A percentile compares a stretch with the other conserved stretches of the same genome.
These are phyloP conservation scores for Sutorius australiensis DNA, from an alignment of 768 basidiomycete genomes.

Conservation along the genomic window DNA sequence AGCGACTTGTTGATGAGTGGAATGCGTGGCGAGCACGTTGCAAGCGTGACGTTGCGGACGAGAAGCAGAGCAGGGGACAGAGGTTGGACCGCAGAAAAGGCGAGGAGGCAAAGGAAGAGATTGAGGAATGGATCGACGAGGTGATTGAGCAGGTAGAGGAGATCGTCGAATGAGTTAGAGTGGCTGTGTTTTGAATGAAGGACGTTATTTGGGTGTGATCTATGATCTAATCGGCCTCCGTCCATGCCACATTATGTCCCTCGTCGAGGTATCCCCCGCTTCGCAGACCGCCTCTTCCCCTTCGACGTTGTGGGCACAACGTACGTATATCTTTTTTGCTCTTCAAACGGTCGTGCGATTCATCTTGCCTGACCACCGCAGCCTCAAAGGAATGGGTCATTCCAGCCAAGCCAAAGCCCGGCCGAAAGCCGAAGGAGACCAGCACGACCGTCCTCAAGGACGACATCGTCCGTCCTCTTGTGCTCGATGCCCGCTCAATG, in stretches of 20 bases:
- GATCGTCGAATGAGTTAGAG: constrained; percentile 43
- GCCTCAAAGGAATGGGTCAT: constrained; percentile 92
- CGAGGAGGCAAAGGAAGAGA: constrained; percentile 75
- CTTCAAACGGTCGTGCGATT: not conserved
- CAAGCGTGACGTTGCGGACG: constrained; percentile 61
- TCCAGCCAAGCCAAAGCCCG: constrained; percentile 81
- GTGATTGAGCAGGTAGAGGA: constrained; percentile 88
- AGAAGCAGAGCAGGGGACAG: constrained; percentile 40
- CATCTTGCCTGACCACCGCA: constrained; percentile 24
- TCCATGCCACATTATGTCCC: constrained; percentile 22
- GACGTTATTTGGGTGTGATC: constrained; percentile 5
- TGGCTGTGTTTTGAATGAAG: constrained; percentile 22
- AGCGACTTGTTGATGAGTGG: constrained; percentile 96
- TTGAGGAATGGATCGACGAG: constrained; percentile 93
- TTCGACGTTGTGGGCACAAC: constrained; percentile 72
- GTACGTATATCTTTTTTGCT: constrained; percentile 34
- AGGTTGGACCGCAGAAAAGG: constrained; percentile 35
- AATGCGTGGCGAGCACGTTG: constrained; percentile 89
- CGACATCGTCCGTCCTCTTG: constrained; percentile 44
- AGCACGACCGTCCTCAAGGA: constrained; percentile 34
- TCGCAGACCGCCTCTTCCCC: constrained; percentile 37
- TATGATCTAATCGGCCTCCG: constrained; percentile 24
- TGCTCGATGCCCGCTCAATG: not conserved
- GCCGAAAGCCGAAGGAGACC: constrained; percentile 76
- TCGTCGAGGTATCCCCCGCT: constrained; percentile 29